Evolutionary conservation across 495 filamentous ascomycete species (phyloP).

Genomic region (Penicillium paradoxum): DNA sequence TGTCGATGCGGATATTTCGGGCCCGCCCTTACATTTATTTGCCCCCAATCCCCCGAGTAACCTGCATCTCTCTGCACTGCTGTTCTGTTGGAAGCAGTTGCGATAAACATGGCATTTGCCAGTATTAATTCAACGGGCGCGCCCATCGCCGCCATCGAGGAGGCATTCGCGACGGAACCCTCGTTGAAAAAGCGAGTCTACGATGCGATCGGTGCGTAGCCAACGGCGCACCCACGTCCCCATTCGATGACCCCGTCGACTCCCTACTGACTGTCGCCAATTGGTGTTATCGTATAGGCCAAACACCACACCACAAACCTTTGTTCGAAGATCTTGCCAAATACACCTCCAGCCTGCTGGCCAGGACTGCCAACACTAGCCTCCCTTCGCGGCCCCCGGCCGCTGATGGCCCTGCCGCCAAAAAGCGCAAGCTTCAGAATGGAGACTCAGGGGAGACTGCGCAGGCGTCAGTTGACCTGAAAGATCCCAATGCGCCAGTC

Average conservation of each 20-base stretch:
- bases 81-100: conserved; percentile 12
- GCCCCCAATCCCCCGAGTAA: conserved; percentile 10
- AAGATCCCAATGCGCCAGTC: conserved; percentile 31
- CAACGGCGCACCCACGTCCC: conserved; percentile 16
- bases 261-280: conserved; percentile 13
- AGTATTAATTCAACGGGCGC: conserved; percentile 33
- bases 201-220: conserved; percentile 45
- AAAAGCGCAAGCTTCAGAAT: conserved; percentile 57
- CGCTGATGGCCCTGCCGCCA: conserved; percentile 36
- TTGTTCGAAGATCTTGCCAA: conserved; percentile 48
- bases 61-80: conserved; percentile 14
- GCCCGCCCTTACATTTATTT: conserved; percentile 13
- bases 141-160: conserved; percentile 36
- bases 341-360: conserved; percentile 43
- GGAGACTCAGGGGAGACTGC: conserved; percentile 33
- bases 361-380: conserved; percentile 28
- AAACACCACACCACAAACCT: conserved; percentile 35
- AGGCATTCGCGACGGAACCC: conserved; percentile 43
- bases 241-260: conserved; percentile 5
- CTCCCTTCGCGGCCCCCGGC: conserved; percentile 22
- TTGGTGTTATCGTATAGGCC: conserved; percentile 21
- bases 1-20: conserved; percentile 7
- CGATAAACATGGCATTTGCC: conserved; percentile 40
- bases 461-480: conserved; percentile 40
- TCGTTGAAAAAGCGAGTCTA: conserved; percentile 44